Percentiles rank a stretch among this genome's conserved stretches.
phyloP scores from a whole-genome alignment of 495 filamentous ascomycete genomes.

The Filosporella fistucella region DNA sequence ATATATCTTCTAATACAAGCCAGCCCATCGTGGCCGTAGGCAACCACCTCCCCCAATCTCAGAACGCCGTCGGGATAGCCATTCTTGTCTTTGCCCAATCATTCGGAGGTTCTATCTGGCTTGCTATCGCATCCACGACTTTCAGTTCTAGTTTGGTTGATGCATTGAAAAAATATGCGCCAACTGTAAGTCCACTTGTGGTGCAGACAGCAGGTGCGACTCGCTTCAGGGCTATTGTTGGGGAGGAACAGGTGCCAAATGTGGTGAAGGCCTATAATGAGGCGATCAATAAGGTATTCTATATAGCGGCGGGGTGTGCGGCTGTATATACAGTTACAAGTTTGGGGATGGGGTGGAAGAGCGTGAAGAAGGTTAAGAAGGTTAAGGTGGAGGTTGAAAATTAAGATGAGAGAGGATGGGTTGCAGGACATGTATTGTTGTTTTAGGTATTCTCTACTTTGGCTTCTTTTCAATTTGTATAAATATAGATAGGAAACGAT shows the following conservation, averaged over 20 bases:
- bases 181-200: constrained; percentile 22
- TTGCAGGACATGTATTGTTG: no score
- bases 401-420: no score
- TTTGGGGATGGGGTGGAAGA: constrained; percentile 50
- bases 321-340: constrained; percentile 27
- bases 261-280: constrained; percentile 41
- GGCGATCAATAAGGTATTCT: constrained; percentile 29
- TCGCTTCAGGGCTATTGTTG: constrained; percentile 32
- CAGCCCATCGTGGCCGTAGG: constrained; percentile 34
- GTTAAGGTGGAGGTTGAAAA: neutral
- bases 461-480: no score
- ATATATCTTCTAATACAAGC: neutral
- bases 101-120: constrained; percentile 30
- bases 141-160: constrained; percentile 28
- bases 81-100: constrained; percentile 27
- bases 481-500: no score
- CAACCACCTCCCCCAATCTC: constrained; percentile 17
- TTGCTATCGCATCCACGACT: constrained; percentile 28
- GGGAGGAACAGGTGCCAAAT: constrained; percentile 23
- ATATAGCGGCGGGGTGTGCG: constrained; percentile 31
- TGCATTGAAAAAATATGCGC: constrained; percentile 22
- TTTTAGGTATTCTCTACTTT: no score
- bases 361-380: constrained; percentile 41
- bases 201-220: constrained; percentile 32
- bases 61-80: constrained; percentile 28